A percentile compares a stretch with the other conserved stretches of the same genome.
phyloP scores from a whole-genome alignment of 1,139 yeast species.

The Scheffersomyces illinoinensis region DNA sequence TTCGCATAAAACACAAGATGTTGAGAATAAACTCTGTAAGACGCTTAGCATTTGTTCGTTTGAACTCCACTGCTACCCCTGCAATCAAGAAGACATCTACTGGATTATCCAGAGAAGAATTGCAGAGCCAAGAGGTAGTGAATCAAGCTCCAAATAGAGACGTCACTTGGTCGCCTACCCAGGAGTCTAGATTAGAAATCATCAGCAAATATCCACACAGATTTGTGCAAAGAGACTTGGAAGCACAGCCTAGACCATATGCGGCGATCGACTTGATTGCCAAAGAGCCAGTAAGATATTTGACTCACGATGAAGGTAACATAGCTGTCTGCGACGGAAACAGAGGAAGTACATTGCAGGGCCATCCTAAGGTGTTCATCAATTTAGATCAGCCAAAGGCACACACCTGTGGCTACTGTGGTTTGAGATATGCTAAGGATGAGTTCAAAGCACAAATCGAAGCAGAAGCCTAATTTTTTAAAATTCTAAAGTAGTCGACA shows the following conservation, averaged over 20 bases:
- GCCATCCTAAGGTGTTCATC: conserved; percentile 84
- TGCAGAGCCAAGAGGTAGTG: conserved; percentile 34
- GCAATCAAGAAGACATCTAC: conserved; percentile 22
- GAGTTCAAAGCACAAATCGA: conserved; percentile 44
- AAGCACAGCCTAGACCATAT: conserved; percentile 72
- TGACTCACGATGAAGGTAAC: conserved; percentile 50
- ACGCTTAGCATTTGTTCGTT: conserved; percentile 8
- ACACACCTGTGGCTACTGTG: conserved; percentile 80
- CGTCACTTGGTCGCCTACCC: conserved; percentile 71
- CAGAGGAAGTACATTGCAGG: conserved; percentile 65
- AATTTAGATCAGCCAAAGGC: conserved; percentile 76
- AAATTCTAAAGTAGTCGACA: background rate
- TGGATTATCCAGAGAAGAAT: conserved; percentile 41
- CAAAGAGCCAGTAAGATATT: conserved; percentile 67
- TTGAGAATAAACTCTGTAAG: background rate
- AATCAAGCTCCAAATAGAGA: conserved; percentile 77
- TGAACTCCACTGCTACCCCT: conserved; percentile 13
- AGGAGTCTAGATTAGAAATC: conserved; percentile 61
- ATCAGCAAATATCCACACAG: conserved; percentile 57
- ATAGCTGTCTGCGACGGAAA: conserved; percentile 87
- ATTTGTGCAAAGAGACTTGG: conserved; percentile 71
- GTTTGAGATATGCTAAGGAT: conserved; percentile 62
- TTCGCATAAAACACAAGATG: background rate
- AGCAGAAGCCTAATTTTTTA: conserved; percentile 12
- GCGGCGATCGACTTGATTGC: conserved; percentile 86